Percentiles rank a stretch among this genome's conserved stretches.
These are phyloP conservation scores for Penicillium steckii DNA, from an alignment of 495 filamentous ascomycete genomes.

Conservation along the genomic window DNA sequence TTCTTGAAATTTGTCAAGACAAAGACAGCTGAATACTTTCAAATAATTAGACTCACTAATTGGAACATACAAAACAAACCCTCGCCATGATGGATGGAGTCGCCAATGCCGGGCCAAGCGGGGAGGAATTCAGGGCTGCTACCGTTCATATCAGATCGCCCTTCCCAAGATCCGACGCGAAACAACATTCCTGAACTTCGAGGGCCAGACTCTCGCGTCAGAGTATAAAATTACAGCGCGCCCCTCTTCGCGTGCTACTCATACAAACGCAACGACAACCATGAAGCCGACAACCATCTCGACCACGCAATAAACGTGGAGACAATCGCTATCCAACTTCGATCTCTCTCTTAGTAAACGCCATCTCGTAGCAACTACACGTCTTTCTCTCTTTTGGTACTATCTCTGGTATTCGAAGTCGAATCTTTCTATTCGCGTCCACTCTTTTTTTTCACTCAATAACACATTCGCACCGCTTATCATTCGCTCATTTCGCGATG, in stretches of 20 bases:
- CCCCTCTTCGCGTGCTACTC: slow-evolving; percentile 6
- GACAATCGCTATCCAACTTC: slow-evolving; percentile 4
- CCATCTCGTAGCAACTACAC: not conserved
- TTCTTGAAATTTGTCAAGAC: not conserved
- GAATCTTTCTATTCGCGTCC: too few species aligned
- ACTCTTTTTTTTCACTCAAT: not conserved
- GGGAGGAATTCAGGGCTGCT: slow-evolving; percentile 29
- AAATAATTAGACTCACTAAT: not conserved
- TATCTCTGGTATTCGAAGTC: too few species aligned
- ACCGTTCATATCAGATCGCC: slow-evolving; percentile 17
- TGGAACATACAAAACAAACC: not conserved
- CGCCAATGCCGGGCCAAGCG: slow-evolving; percentile 5
- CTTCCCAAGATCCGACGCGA: slow-evolving; percentile 16
- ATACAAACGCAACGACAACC: not conserved
- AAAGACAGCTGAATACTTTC: not conserved
- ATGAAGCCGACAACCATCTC: slow-evolving; percentile 7
- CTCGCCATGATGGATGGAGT: too few species aligned
- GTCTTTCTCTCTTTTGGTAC: not conserved
- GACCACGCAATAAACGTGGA: not conserved
- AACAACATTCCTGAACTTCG: slow-evolving; percentile 21
- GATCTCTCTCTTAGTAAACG: not conserved
- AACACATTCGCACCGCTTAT: not conserved
- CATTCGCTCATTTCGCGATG: slow-evolving; percentile 21
- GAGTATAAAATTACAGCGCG: slow-evolving; percentile 17
- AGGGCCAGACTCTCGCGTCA: slow-evolving; percentile 13